Evolutionary conservation across 805 yeast species (phyloP).

Genomic region (Saturnispora diversa): DNA sequence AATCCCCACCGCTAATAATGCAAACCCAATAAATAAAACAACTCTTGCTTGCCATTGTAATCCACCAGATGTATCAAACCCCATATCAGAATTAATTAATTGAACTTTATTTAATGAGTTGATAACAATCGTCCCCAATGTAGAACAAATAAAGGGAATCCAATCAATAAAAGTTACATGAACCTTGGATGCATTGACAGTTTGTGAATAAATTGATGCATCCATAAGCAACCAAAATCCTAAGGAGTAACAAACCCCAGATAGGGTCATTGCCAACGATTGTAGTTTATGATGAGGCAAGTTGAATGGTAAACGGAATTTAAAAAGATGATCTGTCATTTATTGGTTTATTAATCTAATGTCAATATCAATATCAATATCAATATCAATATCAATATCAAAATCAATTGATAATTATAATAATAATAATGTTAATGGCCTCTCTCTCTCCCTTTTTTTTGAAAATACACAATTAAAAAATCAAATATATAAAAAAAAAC

Average conservation of each 20-base stretch:
- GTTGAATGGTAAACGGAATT: constrained; percentile 61
- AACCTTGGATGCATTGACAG: constrained; percentile 75
- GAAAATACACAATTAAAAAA: too few species aligned
- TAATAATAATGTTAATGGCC: too few species aligned
- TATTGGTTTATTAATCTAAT: too few species aligned
- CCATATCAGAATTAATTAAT: constrained; percentile 26
- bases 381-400: too few species aligned
- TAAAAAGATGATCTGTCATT: constrained; percentile 46
- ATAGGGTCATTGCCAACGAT: constrained; percentile 65
- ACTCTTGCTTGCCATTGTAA: constrained; percentile 91
- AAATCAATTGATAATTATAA: too few species aligned
- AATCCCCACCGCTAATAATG: constrained; percentile 86
- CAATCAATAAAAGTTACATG: constrained; percentile 92
- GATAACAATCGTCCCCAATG: constrained; percentile 81
- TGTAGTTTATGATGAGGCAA: constrained; percentile 54
- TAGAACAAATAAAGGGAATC: constrained; percentile 86
- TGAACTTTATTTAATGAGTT: constrained; percentile 62
- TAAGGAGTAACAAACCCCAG: constrained; percentile 70
- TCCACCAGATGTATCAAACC: constrained; percentile 28
- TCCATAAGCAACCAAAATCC: constrained; percentile 90
- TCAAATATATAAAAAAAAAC: background rate
- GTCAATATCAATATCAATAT: too few species aligned
- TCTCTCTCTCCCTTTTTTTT: too few species aligned
- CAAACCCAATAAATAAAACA: constrained; percentile 84
- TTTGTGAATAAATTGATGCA: constrained; percentile 77